Evolutionary conservation across 208 protist species (phyloP), one percentile per base, ranked within the genome.

Genomic region (Trypanosoma congolense): DNA sequence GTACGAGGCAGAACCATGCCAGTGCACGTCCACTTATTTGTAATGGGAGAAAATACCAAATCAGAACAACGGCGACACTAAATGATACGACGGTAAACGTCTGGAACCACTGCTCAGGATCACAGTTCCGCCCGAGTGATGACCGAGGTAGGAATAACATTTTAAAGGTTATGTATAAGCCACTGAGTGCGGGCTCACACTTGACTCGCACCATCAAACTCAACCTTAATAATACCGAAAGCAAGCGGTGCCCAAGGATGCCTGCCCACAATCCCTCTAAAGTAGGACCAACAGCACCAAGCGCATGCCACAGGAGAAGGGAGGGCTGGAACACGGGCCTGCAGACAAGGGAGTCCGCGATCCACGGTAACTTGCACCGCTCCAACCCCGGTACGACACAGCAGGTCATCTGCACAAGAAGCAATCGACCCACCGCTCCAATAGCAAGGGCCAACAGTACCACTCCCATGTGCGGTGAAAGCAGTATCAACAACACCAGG

Each of bases 311-410:
- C 1, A 38, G 16, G 21, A 56, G 31, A 22, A 25, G 9, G 26
- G 24, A 6, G 6, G 31, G 54, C 22, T 26, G n/a, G 10, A 22
- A 31, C 22, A 1, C 14, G 21, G 36, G 22, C 25, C 0, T 64
- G 40, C 58, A 64, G 1, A 50, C 40, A 50, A 64, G 48, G 21
- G 25, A 38, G 30, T 64, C 58, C 19, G 47, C n/a, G 1, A 64
- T 24, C 58, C 58, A 64, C 8, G 58, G 58, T 14, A 56, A 24
- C 1, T 6, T 30, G 28, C 58, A 64, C 21, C 41, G 14, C 16
- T 50, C 38, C 24, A 8, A 5, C 12, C 18, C n/a, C 18, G 38
- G 28, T 35, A 64, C 21, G 3, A 56, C n/a, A 43, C 48, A 64
- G 28, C 58, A 64, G 8, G 5, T 26, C 19, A 56, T n/a, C 19